Conservation (phyloP, 345 rosid species). For the Gossypium thurberi region DNA sequence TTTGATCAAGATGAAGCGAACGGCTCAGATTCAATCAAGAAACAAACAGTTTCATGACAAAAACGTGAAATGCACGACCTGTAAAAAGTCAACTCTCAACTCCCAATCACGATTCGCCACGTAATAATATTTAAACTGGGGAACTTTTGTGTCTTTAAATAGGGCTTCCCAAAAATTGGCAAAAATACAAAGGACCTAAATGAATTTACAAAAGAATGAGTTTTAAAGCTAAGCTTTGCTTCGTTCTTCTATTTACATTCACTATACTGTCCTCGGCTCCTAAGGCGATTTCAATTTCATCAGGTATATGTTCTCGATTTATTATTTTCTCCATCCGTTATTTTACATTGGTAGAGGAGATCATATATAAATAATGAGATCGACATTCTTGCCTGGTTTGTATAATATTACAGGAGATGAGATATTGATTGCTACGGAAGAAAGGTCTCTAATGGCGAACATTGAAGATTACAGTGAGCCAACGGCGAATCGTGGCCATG, state of each 20-base stretch:
- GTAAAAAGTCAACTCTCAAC: constrained; percentile 18
- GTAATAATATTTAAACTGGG: not conserved
- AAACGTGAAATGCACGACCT: constrained; percentile 10
- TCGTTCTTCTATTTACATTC: constrained; percentile 26
- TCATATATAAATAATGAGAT: no score
- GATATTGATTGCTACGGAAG: constrained; percentile 13
- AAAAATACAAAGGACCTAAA: not conserved
- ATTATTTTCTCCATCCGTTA: no score
- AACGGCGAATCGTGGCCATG: constrained; percentile 48
- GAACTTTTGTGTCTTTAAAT: constrained; percentile 11
- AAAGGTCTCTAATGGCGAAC: constrained; percentile 40
- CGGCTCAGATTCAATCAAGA: constrained; percentile 13
- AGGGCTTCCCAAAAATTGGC: not conserved
- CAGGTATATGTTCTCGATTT: constrained; percentile 20
- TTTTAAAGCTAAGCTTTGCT: not conserved
- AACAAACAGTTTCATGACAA: not conserved
- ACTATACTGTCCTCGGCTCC: constrained; percentile 32
- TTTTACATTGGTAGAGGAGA: no score
- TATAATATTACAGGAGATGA: not conserved
- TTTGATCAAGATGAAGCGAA: not conserved
- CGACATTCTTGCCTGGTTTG: not conserved
- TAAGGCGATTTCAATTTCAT: constrained; percentile 20
- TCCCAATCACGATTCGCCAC: not conserved
- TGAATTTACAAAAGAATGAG: constrained; percentile 26
- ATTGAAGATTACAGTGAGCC: constrained; percentile 48